These are phyloP conservation scores for Cercophora newfieldiana DNA, from an alignment of 495 filamentous ascomycete species.

Conservation along the genomic window DNA sequence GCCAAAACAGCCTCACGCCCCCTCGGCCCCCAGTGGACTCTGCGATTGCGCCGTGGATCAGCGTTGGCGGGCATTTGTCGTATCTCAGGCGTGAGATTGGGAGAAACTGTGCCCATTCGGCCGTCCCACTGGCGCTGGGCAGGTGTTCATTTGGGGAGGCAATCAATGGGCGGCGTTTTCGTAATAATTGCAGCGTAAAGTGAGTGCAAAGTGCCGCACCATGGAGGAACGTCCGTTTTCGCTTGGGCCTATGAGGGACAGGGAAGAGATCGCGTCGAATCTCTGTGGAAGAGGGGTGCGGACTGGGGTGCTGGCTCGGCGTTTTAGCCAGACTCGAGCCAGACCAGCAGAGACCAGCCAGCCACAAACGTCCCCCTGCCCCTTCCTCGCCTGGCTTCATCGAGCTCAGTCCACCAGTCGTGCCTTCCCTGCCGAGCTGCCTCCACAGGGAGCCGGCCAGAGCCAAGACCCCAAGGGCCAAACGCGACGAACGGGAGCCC, in stretches of 20 bases:
- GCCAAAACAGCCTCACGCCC: not conserved
- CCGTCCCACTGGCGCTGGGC: not conserved
- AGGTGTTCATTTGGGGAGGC: constrained; percentile 1
- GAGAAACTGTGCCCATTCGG: not conserved
- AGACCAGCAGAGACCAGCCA: not conserved
- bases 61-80: not conserved
- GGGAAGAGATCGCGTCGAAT: not conserved
- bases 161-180: constrained; percentile 6
- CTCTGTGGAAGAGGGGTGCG: constrained; percentile 9
- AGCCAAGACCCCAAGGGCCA: not conserved
- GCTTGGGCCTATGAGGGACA: not conserved
- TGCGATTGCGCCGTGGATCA: not conserved
- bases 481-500: constrained; percentile 1
- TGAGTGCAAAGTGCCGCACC: constrained; percentile 15
- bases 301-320: constrained; percentile 9
- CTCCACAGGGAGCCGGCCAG: not conserved
- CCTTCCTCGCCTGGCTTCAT: not conserved
- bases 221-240: not conserved
- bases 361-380: not conserved
- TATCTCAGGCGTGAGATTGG: constrained; percentile 6
- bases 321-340: constrained; percentile 9
- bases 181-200: constrained; percentile 8
- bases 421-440: not conserved
- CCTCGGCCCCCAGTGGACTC: not conserved
- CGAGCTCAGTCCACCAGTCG: not conserved